Evolutionary conservation across 768 basidiomycete genomes (phyloP).

Genomic region (Filobasidium wieringae): DNA sequence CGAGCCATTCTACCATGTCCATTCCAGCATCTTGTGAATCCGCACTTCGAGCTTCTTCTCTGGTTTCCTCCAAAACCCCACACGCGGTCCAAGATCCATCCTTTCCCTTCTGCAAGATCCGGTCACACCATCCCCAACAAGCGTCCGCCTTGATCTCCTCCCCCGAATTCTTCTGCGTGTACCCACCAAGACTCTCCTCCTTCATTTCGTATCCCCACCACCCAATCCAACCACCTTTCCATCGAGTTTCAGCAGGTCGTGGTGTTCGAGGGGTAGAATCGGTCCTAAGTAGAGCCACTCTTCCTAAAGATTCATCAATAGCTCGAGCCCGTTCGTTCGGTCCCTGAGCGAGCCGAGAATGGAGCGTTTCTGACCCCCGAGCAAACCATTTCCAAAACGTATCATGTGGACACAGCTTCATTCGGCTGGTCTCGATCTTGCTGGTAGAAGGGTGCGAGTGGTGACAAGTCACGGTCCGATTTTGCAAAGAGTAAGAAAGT

Average conservation of each 20-base stretch:
- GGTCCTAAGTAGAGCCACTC: background rate
- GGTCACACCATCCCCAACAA: slow-evolving; percentile 33
- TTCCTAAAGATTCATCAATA: background rate
- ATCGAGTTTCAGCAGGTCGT: slow-evolving; percentile 11
- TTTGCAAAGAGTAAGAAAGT: slow-evolving; percentile 27
- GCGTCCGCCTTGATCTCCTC: slow-evolving; percentile 22
- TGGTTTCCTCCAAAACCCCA: slow-evolving; percentile 16
- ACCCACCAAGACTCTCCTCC: slow-evolving; percentile 34
- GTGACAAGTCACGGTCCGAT: slow-evolving; percentile 21
- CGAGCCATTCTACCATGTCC: slow-evolving; percentile 25
- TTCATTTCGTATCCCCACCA: slow-evolving; percentile 41
- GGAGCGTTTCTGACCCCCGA: slow-evolving; percentile 11
- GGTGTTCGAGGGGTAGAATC: background rate
- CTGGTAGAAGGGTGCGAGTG: background rate
- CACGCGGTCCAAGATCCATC: slow-evolving; percentile 30
- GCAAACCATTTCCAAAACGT: slow-evolving; percentile 36
- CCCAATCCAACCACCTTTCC: slow-evolving; percentile 38
- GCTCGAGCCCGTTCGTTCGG: too few relatives aligned
- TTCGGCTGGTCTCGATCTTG: background rate
- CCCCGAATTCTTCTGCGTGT: slow-evolving; percentile 9
- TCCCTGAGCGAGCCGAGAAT: background rate
- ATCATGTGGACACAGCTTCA: background rate
- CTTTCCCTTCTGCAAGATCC: slow-evolving; percentile 19
- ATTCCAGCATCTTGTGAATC: background rate
- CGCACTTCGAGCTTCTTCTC: background rate